phyloP scores from a whole-genome alignment of 352 stramenopile species.

The Globisporangium nagaii region DNA sequence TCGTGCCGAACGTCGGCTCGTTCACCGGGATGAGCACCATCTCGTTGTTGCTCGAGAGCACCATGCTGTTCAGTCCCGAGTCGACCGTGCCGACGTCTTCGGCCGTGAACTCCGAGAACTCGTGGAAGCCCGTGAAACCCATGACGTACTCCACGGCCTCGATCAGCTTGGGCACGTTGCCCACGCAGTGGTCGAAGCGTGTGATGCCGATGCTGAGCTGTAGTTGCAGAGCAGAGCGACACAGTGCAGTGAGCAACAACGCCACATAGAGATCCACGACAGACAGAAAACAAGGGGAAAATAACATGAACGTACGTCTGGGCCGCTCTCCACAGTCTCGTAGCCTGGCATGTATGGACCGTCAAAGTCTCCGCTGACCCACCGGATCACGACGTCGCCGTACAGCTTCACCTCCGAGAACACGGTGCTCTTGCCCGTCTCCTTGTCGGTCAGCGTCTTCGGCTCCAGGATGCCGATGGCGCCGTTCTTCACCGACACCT shows the following conservation, averaged over 20 bases:
- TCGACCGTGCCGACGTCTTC: slow-evolving; percentile 94
- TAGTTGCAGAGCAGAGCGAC: slow-evolving; percentile 1
- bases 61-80: slow-evolving; percentile 93
- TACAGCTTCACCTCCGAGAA: slow-evolving; percentile 86
- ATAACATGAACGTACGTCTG: slow-evolving; percentile 18
- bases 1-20: slow-evolving; percentile 91
- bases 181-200: slow-evolving; percentile 86
- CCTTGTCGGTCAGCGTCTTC: slow-evolving; percentile 49
- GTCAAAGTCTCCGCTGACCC: slow-evolving; percentile 69
- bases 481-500: slow-evolving; percentile 72
- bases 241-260: not conserved
- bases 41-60: slow-evolving; percentile 91
- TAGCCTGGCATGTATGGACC: slow-evolving; percentile 81
- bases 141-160: slow-evolving; percentile 84
- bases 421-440: slow-evolving; percentile 41
- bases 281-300: not conserved
- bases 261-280: not conserved
- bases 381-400: slow-evolving; percentile 86
- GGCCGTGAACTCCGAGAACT: slow-evolving; percentile 94
- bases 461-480: slow-evolving; percentile 50
- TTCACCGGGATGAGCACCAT: slow-evolving; percentile 94
- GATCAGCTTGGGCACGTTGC: slow-evolving; percentile 88
- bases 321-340: slow-evolving; percentile 30
- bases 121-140: slow-evolving; percentile 81
- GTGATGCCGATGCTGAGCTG: slow-evolving; percentile 75